phyloP scores from a whole-genome alignment of 352 stramenopile genomes.

The Pilasporangium apinafurcum region DNA sequence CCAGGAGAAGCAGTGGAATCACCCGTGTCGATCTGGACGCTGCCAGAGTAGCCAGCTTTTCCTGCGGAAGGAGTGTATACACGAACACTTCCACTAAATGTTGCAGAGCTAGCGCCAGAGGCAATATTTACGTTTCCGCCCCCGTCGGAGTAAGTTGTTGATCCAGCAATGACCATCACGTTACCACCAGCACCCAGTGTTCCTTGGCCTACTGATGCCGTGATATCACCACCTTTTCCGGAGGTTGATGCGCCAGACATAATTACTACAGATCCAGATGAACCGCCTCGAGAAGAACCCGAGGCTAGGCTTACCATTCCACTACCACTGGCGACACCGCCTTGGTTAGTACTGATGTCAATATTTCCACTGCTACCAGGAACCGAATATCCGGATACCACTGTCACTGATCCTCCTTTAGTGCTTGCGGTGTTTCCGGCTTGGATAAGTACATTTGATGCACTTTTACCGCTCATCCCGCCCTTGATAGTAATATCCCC shows the following conservation, averaged over 20 bases:
- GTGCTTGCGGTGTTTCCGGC: constrained; percentile 31
- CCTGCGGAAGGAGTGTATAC: constrained; percentile 48
- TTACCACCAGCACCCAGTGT: constrained; percentile 34
- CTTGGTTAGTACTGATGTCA: constrained; percentile 47
- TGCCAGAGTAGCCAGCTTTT: constrained; percentile 62
- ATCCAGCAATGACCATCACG: constrained; percentile 33
- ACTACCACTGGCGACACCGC: constrained; percentile 44
- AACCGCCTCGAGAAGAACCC: constrained; percentile 26
- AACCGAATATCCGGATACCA: constrained; percentile 40
- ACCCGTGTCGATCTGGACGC: constrained; percentile 61
- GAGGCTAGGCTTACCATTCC: constrained; percentile 42
- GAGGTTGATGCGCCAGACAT: constrained; percentile 49
- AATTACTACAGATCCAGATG: constrained; percentile 64
- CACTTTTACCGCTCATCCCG: constrained; percentile 32
- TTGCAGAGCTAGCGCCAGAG: constrained; percentile 42
- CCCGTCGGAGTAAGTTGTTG: constrained; percentile 27
- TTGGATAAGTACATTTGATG: constrained; percentile 41
- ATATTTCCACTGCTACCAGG: constrained; percentile 48
- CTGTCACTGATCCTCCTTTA: constrained; percentile 41
- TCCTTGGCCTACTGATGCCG: constrained; percentile 41
- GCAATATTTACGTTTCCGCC: constrained; percentile 45
- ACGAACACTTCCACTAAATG: constrained; percentile 41
- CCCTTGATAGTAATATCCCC: constrained; percentile 48
- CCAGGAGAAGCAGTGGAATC: constrained; percentile 33
- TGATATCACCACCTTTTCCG: constrained; percentile 50